Conservation (phyloP, 1,284 basidiomycete species). For the Cystobasidium slooffiae region DNA sequence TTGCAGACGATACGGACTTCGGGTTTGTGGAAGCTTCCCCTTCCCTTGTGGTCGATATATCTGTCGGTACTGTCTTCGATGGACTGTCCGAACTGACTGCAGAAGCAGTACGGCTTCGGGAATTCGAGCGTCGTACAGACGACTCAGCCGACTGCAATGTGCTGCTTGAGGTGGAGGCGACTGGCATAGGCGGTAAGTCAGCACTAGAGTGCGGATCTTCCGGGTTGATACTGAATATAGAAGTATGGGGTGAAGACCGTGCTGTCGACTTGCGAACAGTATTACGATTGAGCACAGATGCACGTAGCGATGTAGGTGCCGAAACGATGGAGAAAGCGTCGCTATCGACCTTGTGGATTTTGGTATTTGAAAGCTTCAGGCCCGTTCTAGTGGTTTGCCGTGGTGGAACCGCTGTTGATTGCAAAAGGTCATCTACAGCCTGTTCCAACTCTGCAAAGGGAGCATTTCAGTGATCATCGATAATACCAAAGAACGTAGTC, state of each 20-base stretch:
- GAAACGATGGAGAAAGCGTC: slow-evolving; percentile 24
- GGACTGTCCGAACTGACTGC: too few species aligned
- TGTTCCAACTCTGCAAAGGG: slow-evolving; percentile 73
- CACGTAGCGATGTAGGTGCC: slow-evolving; percentile 27
- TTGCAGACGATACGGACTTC: too few species aligned
- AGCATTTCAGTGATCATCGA: background rate
- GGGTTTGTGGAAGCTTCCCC: too few species aligned
- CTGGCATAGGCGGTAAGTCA: background rate
- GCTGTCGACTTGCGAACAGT: slow-evolving; percentile 53
- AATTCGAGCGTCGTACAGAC: background rate
- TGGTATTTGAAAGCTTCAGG: slow-evolving; percentile 18
- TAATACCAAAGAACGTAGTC: background rate
- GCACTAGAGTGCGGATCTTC: background rate
- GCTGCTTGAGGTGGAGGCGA: background rate
- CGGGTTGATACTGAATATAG: background rate
- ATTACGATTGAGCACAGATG: slow-evolving; percentile 60
- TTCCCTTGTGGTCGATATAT: too few species aligned
- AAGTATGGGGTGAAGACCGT: background rate
- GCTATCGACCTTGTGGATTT: slow-evolving; percentile 39
- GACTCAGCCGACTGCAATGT: background rate
- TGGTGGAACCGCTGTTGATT: slow-evolving; percentile 52
- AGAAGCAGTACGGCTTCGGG: too few species aligned
- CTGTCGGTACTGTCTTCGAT: too few species aligned
- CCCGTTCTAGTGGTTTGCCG: slow-evolving; percentile 46
- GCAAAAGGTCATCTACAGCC: slow-evolving; percentile 70